Conservation (phyloP, 257 asterid species). For the Solanum bulbocastanum region DNA sequence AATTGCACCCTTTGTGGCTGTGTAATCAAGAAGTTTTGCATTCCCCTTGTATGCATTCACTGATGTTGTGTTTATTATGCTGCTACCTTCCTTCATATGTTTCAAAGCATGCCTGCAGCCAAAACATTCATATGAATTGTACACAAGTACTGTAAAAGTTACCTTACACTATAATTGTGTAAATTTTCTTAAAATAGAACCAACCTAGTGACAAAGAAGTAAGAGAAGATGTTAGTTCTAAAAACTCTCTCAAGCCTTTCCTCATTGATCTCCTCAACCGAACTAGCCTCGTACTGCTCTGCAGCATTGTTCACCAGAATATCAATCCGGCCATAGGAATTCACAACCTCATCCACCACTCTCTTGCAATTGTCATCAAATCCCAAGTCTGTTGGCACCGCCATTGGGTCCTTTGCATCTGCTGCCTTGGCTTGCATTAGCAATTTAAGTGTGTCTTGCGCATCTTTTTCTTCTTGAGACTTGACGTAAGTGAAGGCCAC, state of each 20-base stretch:
- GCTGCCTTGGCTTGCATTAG: conserved; percentile 25
- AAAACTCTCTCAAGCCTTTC: conserved; percentile 59
- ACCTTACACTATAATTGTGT: not conserved
- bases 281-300: conserved; percentile 41
- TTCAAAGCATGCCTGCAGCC: conserved; percentile 47
- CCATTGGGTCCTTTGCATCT: conserved; percentile 53
- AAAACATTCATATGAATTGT: not conserved
- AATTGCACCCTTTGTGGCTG: conserved; percentile 66
- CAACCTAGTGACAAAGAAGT: conserved; percentile 41
- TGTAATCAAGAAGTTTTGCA: conserved; percentile 47
- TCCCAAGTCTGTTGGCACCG: conserved; percentile 51
- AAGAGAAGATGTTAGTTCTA: conserved; percentile 50
- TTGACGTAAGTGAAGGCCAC: conserved; percentile 70
- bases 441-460: conserved; percentile 38
- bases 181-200: not conserved
- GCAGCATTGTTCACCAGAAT: conserved; percentile 66
- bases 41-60: conserved; percentile 60
- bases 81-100: conserved; percentile 65
- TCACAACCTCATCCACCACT: conserved; percentile 51
- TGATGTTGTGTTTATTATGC: conserved; percentile 62
- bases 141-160: not conserved
- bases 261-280: conserved; percentile 63
- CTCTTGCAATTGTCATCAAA: conserved; percentile 57
- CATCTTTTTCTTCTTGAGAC: conserved; percentile 65
- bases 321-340: conserved; percentile 39